A percentile compares a stretch with the other conserved stretches of the same genome.
Conservation (phyloP, 2,329 filamentous ascomycete genomes). For the Lomentospora prolificans region DNA sequence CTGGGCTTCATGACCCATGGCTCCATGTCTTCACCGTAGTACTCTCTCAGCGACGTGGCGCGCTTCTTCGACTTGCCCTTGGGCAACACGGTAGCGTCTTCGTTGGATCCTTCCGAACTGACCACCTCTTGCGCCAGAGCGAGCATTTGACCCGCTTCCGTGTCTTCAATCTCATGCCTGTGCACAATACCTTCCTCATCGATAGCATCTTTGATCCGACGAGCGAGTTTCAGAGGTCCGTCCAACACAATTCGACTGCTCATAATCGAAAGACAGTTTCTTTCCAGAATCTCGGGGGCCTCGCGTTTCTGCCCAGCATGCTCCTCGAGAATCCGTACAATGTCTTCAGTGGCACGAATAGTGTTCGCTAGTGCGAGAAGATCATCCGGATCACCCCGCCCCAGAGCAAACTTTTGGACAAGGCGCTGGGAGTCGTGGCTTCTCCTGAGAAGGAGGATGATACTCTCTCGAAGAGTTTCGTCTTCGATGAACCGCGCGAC, state of each 20-base stretch:
- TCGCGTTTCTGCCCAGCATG: slow-evolving; percentile 11
- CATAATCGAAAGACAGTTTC: slow-evolving; percentile 33
- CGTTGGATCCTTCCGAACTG: slow-evolving; percentile 52
- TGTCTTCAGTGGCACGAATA: slow-evolving; percentile 61
- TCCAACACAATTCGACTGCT: slow-evolving; percentile 53
- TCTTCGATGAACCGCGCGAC: slow-evolving; percentile 65
- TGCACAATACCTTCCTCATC: slow-evolving; percentile 86
- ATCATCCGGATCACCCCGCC: slow-evolving; percentile 86
- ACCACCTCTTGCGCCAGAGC: slow-evolving; percentile 65
- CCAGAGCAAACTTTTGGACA: slow-evolving; percentile 88
- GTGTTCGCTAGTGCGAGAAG: slow-evolving; percentile 75
- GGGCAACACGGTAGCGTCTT: slow-evolving; percentile 43
- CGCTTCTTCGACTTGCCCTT: slow-evolving; percentile 39
- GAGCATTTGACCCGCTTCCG: slow-evolving; percentile 59
- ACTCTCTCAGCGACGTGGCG: slow-evolving; percentile 38
- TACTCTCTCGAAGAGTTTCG: slow-evolving; percentile 57
- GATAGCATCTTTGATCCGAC: slow-evolving; percentile 65
- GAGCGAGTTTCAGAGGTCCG: slow-evolving; percentile 58
- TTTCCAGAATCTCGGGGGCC: not conserved
- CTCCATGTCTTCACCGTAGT: slow-evolving; percentile 50
- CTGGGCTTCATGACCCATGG: slow-evolving; percentile 56
- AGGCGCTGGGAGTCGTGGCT: slow-evolving; percentile 83
- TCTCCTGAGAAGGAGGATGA: slow-evolving; percentile 57
- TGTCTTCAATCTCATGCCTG: slow-evolving; percentile 68
- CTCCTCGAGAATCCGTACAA: slow-evolving; percentile 39